Evolutionary conservation across 495 filamentous ascomycete species (phyloP).

Genomic region (Neurospora discreta): DNA sequence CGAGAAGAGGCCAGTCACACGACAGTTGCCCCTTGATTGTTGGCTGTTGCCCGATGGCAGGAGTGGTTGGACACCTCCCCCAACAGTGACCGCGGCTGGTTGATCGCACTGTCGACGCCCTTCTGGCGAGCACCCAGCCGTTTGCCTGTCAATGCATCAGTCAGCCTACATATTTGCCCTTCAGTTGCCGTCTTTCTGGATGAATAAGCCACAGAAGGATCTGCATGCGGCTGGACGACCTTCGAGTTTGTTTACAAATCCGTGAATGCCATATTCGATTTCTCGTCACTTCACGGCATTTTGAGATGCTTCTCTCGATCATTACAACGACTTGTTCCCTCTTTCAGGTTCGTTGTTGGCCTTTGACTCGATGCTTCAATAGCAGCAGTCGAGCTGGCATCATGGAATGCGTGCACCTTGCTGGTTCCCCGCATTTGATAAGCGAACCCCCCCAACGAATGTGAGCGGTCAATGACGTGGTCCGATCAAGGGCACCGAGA

Average conservation of each 20-base stretch:
- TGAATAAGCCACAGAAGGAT: neutral
- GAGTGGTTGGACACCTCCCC: neutral
- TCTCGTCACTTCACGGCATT: neutral
- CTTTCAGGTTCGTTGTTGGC: neutral
- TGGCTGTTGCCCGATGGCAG: neutral
- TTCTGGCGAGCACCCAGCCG: neutral
- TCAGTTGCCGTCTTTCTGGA: neutral
- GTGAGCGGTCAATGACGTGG: neutral
- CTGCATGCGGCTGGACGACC: neutral
- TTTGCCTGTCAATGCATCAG: neutral
- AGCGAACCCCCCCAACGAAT: neutral
- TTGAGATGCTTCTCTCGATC: neutral
- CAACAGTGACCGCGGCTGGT: neutral
- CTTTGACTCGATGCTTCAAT: neutral
- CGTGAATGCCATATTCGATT: neutral
- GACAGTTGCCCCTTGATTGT: neutral
- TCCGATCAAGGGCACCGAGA: neutral
- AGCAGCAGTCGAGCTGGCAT: neutral
- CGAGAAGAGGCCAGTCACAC: constrained; percentile 19
- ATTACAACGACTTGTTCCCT: neutral
- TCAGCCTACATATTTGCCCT: neutral
- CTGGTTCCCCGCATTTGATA: neutral
- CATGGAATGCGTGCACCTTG: neutral
- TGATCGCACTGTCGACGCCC: neutral
- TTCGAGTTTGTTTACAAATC: neutral